A percentile compares a stretch with the other conserved stretches of the same genome.
These are phyloP conservation scores for Fermentozyma sake DNA, from an alignment of 1,139 yeast genomes.

Conservation along the genomic window DNA sequence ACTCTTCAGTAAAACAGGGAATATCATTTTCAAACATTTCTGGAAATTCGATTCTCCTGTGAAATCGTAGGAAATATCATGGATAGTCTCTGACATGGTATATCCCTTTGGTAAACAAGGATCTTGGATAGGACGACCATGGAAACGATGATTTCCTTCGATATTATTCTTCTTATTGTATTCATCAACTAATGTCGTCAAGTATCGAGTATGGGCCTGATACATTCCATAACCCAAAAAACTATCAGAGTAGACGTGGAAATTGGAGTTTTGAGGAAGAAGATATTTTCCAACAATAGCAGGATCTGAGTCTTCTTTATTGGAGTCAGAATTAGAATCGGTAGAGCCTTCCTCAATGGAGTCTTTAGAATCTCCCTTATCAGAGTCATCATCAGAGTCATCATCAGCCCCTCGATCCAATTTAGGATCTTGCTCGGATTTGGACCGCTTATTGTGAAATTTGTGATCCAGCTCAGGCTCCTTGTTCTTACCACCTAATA, in stretches of 20 bases:
- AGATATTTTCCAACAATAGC: constrained; percentile 3
- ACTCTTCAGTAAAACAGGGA: constrained; percentile 46
- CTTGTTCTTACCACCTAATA: constrained; percentile 1
- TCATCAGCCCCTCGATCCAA: too few relatives aligned
- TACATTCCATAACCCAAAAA: constrained; percentile 76
- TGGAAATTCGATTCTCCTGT: constrained; percentile 59
- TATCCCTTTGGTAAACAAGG: constrained; percentile 61
- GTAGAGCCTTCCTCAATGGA: too few relatives aligned
- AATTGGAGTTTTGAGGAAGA: constrained; percentile 20
- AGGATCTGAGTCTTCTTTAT: too few relatives aligned
- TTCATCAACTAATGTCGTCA: constrained; percentile 31
- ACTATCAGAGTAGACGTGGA: constrained; percentile 62
- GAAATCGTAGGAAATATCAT: constrained; percentile 30
- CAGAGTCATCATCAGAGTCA: too few relatives aligned
- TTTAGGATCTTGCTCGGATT: neutral
- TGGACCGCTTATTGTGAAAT: too few relatives aligned
- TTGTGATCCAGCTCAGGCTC: too few relatives aligned
- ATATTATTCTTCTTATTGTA: constrained; percentile 12
- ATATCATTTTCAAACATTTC: constrained; percentile 49
- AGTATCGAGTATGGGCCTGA: constrained; percentile 56
- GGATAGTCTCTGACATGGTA: constrained; percentile 19
- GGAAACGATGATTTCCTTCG: constrained; percentile 9
- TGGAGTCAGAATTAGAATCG: too few relatives aligned
- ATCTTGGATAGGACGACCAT: constrained; percentile 37
- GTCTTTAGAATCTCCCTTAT: too few relatives aligned